These are phyloP conservation scores for Plantago major DNA, from an alignment of 257 asterid genomes.

Conservation along the genomic window DNA sequence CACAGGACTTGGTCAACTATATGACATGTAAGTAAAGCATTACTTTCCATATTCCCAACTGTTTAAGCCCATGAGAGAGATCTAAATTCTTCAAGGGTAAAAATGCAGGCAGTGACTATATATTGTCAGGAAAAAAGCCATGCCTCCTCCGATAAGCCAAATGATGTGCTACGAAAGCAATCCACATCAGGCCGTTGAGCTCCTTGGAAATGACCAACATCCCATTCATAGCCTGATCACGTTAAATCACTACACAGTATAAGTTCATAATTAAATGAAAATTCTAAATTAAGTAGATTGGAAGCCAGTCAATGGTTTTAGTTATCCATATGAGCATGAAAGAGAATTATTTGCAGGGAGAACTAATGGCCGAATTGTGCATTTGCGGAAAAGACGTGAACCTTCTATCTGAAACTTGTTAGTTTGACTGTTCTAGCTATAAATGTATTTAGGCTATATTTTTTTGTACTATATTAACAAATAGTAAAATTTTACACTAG, in stretches of 20 bases:
- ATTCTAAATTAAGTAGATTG: background rate
- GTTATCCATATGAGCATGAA: background rate
- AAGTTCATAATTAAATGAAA: slow-evolving; percentile 11
- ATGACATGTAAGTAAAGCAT: background rate
- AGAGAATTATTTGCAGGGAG: background rate
- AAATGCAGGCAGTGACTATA: background rate
- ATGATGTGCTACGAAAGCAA: slow-evolving; percentile 83
- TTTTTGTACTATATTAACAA: no score
- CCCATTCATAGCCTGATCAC: slow-evolving; percentile 93
- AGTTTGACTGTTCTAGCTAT: no score
- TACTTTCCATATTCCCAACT: background rate
- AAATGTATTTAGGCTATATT: no score
- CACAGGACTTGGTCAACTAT: background rate
- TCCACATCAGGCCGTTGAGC: slow-evolving; percentile 92
- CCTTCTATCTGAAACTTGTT: no score
- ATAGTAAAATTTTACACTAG: no score
- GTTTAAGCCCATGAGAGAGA: slow-evolving; percentile 9
- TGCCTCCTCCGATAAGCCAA: slow-evolving; percentile 76
- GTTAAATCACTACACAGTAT: slow-evolving; percentile 14
- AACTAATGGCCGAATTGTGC: background rate
- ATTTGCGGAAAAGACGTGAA: background rate
- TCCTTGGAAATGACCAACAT: slow-evolving; percentile 87
- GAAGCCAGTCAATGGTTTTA: background rate
- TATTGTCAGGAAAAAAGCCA: slow-evolving; percentile 20
- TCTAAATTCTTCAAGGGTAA: slow-evolving; percentile 12